A percentile compares a stretch with the other conserved stretches of the same genome.
Evolutionary conservation across 1,139 yeast genomes (phyloP).

Genomic region (Sugiyamaella grinbergsii): DNA sequence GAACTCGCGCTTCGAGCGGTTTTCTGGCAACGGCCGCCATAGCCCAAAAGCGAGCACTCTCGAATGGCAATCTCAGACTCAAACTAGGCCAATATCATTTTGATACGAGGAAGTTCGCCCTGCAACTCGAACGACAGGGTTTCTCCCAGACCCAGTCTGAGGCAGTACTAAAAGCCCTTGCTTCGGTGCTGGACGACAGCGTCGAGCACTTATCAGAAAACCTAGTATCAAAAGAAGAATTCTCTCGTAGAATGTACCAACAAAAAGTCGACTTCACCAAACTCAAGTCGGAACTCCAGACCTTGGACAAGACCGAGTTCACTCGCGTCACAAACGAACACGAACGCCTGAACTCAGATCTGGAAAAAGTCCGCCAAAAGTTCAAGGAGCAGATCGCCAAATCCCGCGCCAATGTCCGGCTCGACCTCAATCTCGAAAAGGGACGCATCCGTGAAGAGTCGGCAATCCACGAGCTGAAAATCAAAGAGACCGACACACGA

Average conservation of each 20-base stretch:
- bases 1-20: too few relatives aligned
- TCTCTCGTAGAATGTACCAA: conserved; percentile 84
- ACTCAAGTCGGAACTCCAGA: conserved; percentile 84
- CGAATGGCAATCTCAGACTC: conserved; percentile 17
- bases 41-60: conserved; percentile 1
- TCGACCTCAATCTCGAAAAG: conserved; percentile 89
- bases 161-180: conserved; percentile 73
- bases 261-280: conserved; percentile 97
- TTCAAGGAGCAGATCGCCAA: conserved; percentile 90
- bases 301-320: conserved; percentile 85
- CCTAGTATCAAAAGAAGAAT: conserved; percentile 76
- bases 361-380: conserved; percentile 81
- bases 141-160: conserved; percentile 78
- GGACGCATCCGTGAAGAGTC: conserved; percentile 95
- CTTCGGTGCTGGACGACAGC: conserved; percentile 80
- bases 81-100: conserved; percentile 48
- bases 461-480: conserved; percentile 87
- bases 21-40: too few relatives aligned
- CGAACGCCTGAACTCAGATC: conserved; percentile 78
- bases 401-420: conserved; percentile 84
- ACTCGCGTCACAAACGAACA: conserved; percentile 82
- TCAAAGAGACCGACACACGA: conserved; percentile 91
- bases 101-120: conserved; percentile 77
- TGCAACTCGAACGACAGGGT: conserved; percentile 67
- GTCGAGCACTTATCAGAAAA: conserved; percentile 72